These are phyloP conservation scores for Retiboletus flavoniger DNA, from an alignment of 1,284 basidiomycete species.

Conservation along the genomic window DNA sequence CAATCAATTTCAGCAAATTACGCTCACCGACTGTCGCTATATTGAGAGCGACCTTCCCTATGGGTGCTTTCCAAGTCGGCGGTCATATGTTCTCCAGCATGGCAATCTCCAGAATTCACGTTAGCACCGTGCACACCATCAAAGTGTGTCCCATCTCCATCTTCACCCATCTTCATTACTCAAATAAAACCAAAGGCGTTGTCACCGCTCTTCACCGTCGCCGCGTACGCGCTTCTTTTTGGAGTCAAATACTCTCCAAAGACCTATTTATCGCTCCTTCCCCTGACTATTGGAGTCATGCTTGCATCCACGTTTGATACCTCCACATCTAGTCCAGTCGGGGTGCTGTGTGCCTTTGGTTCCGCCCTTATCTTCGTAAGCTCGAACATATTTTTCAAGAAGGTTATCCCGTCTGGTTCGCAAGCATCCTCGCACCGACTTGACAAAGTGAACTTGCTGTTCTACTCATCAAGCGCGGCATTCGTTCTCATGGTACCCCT, in stretches of 20 bases:
- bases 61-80: slow-evolving; percentile 94
- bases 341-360: slow-evolving; percentile 88
- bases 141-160: slow-evolving; percentile 61
- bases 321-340: slow-evolving; percentile 79
- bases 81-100: slow-evolving; percentile 97
- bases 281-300: slow-evolving; percentile 96
- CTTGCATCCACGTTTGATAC: slow-evolving; percentile 93
- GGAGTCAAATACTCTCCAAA: slow-evolving; percentile 88
- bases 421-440: slow-evolving; percentile 67
- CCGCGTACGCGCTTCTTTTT: slow-evolving; percentile 91
- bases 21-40: slow-evolving; percentile 73
- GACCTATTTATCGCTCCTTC: slow-evolving; percentile 94
- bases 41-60: slow-evolving; percentile 78
- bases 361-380: slow-evolving; percentile 96
- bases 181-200: slow-evolving; percentile 63
- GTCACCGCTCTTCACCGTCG: slow-evolving; percentile 95
- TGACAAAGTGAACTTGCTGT: slow-evolving; percentile 95
- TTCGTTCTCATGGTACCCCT: slow-evolving; percentile 94
- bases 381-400: slow-evolving; percentile 99
- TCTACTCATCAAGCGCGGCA: slow-evolving; percentile 94
- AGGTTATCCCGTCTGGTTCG: slow-evolving; percentile 81
- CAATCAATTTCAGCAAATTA: slow-evolving; percentile 64
- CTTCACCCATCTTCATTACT: slow-evolving; percentile 4
- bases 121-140: slow-evolving; percentile 98
- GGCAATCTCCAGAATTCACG: slow-evolving; percentile 93